Evolutionary conservation across 1,284 basidiomycete genomes (phyloP).

Genomic region (Calocybe gambosa): DNA sequence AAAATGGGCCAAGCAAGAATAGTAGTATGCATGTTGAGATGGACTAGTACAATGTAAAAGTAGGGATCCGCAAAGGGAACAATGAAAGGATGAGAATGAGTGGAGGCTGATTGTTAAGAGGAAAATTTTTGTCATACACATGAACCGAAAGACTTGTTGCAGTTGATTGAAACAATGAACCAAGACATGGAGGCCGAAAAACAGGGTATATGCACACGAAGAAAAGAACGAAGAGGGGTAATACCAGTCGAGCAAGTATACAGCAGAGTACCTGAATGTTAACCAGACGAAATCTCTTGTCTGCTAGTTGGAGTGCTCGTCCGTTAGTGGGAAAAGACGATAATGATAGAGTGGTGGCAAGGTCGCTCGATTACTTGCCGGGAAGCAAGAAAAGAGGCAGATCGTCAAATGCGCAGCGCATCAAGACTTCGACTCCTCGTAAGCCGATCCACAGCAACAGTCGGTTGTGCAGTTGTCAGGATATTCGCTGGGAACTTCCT

Average conservation of each 20-base stretch:
- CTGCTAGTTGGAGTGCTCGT: too few relatives aligned
- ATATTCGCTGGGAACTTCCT: slow-evolving; percentile 7
- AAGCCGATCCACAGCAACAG: slow-evolving; percentile 9
- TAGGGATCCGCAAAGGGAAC: neutral
- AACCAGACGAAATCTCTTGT: too few relatives aligned
- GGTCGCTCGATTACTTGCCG: too few relatives aligned
- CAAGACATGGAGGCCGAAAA: neutral
- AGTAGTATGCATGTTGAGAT: slow-evolving; percentile 1
- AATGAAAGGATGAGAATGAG: neutral
- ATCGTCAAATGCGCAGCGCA: neutral
- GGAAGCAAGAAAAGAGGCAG: neutral
- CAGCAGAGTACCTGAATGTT: too few relatives aligned
- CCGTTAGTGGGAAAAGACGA: too few relatives aligned
- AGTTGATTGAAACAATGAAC: neutral
- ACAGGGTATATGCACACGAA: neutral
- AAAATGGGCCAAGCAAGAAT: neutral
- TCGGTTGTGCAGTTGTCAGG: slow-evolving; percentile 7
- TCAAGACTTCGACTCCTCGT: slow-evolving; percentile 15
- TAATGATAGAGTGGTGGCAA: neutral
- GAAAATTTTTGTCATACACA: neutral
- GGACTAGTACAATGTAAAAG: slow-evolving; percentile 4
- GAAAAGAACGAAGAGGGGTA: neutral
- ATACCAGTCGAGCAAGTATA: too few relatives aligned
- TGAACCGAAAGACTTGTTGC: neutral
- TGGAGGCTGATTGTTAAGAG: neutral